Evolutionary conservation across 2,329 filamentous ascomycete species (phyloP), one percentile per base, ranked within the genome.

Genomic region (Phyllosticta citrichinensis): DNA sequence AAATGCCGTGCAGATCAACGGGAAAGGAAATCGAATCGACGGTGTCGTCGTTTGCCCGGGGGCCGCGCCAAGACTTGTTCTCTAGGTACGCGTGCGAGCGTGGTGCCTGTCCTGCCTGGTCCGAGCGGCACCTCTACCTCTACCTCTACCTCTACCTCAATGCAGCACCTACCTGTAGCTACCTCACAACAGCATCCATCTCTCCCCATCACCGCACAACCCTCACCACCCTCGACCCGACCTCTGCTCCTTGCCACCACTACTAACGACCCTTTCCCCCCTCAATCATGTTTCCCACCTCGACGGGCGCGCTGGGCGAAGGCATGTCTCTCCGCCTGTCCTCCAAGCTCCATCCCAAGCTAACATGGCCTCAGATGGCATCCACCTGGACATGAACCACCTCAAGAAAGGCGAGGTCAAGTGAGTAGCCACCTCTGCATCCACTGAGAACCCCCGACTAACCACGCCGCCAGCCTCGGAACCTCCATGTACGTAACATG

Each of bases 331-430:
- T 30, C 27, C 9, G 27, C 27, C 27, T 30, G 30, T 35, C 54
- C 52, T 54, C 47, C 58, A 30, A 30, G 27, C 27, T 22, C 22
- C 58, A 12, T 47, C 33, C 3, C 51, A 55, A 55, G 57, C 72
- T 74, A 57, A 74, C 68, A 8, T n/a, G 17, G 33, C 22, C 53
- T 62, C 70, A 97, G 94, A 99, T 92, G 94, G 94, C 75, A 97
- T 99, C 75, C 94, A 99, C 76, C 83, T 99, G 69, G 94, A 99
- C 74, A 99, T 99, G 94, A 90, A 97, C 72, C 88, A 94, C 73
- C 80, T 99, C 76, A 99, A 99, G 87, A 94, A 91, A 78, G 94
- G 94, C 64, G 94, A 99, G 81, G 93, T 99, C 75, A 99, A 99
- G 91, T 97, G 80, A 79, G 91, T 80, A 64, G 24, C 3, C 53